Evolutionary conservation across 768 basidiomycete species (phyloP), one percentile per base, ranked within the genome.

Genomic region (Amanita brunnescens): DNA sequence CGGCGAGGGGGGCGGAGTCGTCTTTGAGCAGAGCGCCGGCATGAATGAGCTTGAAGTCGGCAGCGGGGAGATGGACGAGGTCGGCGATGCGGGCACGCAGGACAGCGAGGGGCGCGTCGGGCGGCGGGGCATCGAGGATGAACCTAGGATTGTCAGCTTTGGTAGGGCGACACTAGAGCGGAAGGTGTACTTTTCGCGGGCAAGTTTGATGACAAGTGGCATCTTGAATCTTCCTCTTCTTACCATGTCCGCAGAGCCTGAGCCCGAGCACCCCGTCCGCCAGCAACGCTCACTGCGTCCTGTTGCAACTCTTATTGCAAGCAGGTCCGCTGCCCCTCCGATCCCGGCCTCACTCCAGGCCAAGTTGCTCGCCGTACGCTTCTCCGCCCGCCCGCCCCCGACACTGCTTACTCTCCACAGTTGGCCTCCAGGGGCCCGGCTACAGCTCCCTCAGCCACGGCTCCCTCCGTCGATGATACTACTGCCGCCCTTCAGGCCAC

Each of bases 11-110:
- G 6, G 80, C 77, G 52, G 69, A 63, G 63, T 92, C 83, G 62
- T 95, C 91, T 58, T 84, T 86, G 78, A 97, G 86, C 65, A 96
- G 79, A 1, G 90, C 92, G 34, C 95, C 95, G 41, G 86, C 80
- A 69, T 87, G 84, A 56, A 98, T 81, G 61, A 98, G 77, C 64
- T 92, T 91, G 76, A 96, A 90, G 24, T 78, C 77, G 56, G 76
- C 60, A 24, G 67, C 64, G 0, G 85, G 79, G 10, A 97, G 75
- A 49, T 83, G 82, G 2, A 89, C 93, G 60, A 85, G 80, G 5
- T 83, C 75, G 12, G 89, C 83, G 46, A 96, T 70, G 18, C 76
- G 72, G 3, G 72, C 57, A 34, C 87, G 77, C 47, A 94, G 65
- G 6, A 67, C 66, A 21, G 71, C 70, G 42, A 93, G 76, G 10